Evolutionary conservation across 768 basidiomycete species (phyloP).

Genomic region (Tulasnella sp.): DNA sequence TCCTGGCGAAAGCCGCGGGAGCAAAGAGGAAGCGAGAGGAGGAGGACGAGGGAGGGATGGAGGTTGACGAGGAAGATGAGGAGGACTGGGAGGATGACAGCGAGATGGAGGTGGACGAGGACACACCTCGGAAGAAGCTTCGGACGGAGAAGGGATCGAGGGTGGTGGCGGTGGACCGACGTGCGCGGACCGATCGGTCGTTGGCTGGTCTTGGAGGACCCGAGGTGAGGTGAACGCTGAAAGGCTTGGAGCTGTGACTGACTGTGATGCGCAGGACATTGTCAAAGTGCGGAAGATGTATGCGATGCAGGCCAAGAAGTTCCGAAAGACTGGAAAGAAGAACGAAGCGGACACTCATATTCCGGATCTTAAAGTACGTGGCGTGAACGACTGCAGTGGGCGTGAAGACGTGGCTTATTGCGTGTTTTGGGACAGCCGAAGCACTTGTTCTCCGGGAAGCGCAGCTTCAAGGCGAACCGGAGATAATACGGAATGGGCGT

Average conservation of each 20-base stretch:
- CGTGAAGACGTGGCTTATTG: conserved; percentile 24
- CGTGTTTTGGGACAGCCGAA: conserved; percentile 57
- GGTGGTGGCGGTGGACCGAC: conserved; percentile 47
- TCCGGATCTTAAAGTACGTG: conserved; percentile 72
- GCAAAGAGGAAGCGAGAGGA: conserved; percentile 66
- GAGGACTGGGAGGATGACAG: conserved; percentile 43
- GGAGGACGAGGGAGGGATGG: conserved; percentile 55
- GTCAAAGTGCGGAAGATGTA: conserved; percentile 61
- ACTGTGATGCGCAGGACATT: conserved; percentile 21
- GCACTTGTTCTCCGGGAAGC: conserved; percentile 81
- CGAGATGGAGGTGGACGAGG: conserved; percentile 42
- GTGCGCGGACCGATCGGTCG: conserved; percentile 69
- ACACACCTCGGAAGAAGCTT: conserved; percentile 44
- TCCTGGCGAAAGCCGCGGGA: conserved; percentile 67
- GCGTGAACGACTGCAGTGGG: background rate
- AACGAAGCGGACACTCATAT: conserved; percentile 82
- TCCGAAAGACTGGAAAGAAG: conserved; percentile 84
- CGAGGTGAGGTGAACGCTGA: conserved; percentile 47
- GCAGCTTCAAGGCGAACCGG: conserved; percentile 41
- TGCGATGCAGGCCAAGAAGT: conserved; percentile 76
- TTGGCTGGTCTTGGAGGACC: conserved; percentile 76
- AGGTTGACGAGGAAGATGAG: conserved; percentile 47
- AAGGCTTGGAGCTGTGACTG: too few relatives aligned
- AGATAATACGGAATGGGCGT: conserved; percentile 4
- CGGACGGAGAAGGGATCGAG: conserved; percentile 38